Conservation (phyloP, 1,139 yeast genomes). For the Candida sp. region DNA sequence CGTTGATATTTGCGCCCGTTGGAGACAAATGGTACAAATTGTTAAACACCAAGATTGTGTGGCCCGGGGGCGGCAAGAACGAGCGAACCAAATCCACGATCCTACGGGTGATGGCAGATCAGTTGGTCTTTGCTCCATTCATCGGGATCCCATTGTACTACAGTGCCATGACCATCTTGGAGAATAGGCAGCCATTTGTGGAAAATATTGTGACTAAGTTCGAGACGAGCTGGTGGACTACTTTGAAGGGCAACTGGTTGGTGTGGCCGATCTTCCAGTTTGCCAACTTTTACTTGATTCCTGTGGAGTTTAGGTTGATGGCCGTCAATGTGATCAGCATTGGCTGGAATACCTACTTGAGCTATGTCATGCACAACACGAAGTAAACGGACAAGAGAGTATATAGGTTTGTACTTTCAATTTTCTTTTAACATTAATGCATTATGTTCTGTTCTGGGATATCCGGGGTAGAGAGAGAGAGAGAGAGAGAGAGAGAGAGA, state of each 20-base stretch:
- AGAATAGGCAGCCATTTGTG: conserved; percentile 32
- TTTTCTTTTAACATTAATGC: neutral
- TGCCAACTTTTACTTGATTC: conserved; percentile 72
- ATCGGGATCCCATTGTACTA: conserved; percentile 71
- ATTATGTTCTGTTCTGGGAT: neutral
- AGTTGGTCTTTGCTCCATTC: conserved; percentile 76
- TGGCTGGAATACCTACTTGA: conserved; percentile 85
- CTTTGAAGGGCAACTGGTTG: conserved; percentile 73
- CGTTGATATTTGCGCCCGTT: conserved; percentile 44
- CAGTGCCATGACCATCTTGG: conserved; percentile 68
- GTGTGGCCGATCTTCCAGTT: conserved; percentile 90
- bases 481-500: neutral
- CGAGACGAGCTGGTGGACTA: conserved; percentile 56
- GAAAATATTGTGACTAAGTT: conserved; percentile 44
- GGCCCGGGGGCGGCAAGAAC: conserved; percentile 10
- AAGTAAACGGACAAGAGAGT: too few species aligned
- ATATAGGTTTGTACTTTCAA: neutral
- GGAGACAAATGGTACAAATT: conserved; percentile 46
- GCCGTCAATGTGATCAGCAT: conserved; percentile 76
- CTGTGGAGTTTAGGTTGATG: conserved; percentile 68
- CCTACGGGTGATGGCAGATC: conserved; percentile 70
- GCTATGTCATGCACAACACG: conserved; percentile 34
- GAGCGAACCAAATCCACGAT: conserved; percentile 25
- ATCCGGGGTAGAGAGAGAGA: neutral
- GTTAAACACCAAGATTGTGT: conserved; percentile 23